These are phyloP conservation scores for Eucalyptus brandiana DNA, from an alignment of 345 rosid genomes.

Conservation along the genomic window DNA sequence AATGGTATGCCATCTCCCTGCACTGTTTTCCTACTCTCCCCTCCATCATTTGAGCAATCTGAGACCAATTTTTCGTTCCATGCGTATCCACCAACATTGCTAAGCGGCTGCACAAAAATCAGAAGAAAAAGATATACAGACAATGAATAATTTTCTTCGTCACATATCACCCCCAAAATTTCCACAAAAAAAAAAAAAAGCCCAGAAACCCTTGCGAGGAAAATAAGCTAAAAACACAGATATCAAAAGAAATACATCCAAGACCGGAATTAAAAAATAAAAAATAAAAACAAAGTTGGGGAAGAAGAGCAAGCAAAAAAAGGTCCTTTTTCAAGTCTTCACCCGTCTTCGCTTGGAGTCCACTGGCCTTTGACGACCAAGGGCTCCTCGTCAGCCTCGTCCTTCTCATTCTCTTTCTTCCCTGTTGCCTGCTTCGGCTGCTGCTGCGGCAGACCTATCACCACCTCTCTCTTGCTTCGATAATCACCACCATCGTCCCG, in stretches of 20 bases:
- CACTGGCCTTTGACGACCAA: neutral
- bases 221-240: neutral
- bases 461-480: neutral
- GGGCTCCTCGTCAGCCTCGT: neutral
- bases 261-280: neutral
- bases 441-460: neutral
- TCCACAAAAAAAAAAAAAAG: rapidly evolving
- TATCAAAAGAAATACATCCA: neutral
- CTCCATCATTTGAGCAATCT: constrained; percentile 34
- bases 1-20: constrained; percentile 74
- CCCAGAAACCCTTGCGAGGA: too few relatives aligned
- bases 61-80: constrained; percentile 59
- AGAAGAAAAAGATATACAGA: neutral
- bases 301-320: neutral
- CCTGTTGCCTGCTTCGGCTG: neutral
- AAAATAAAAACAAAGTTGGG: too few relatives aligned
- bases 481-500: neutral
- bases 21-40: constrained; percentile 76
- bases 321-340: neutral
- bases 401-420: neutral
- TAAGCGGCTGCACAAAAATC: constrained; percentile 8
- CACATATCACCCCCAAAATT: neutral
- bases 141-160: neutral
- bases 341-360: neutral
- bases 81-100: constrained; percentile 23